Evolutionary conservation across 371 early-diverging fungal species (phyloP), one percentile per base, ranked within the genome.

Genomic region (Apophysomyces sp.): DNA sequence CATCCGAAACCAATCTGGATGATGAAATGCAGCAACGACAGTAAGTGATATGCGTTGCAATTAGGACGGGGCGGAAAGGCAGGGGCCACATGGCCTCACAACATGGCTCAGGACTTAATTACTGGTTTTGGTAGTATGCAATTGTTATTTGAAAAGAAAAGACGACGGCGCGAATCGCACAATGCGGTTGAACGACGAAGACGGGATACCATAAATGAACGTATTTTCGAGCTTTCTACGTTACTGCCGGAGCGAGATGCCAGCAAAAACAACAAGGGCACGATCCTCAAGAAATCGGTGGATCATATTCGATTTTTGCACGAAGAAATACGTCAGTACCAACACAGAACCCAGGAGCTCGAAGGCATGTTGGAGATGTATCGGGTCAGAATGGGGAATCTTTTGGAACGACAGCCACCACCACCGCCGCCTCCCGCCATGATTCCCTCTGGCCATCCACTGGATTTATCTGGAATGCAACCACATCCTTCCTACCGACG

Each of bases 191-290:
- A 97, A 71, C 83, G 97, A 57, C 88, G 97, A 52, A 85, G 97
- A 52, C 86, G 97, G 52, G 97, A 96, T 67, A 92, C 94, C 78
- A 97, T 97, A 74, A 97, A 97, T 68, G 97, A 96, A 69, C 92
- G 92, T 70, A 97, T 97, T 61, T 89, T 90, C 41, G 70, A 69
- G 57, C 24, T 73, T 40, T 67, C 70, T 1, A 72, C 65, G 66
- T 77, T 71, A 66, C 58, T 72, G 31, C 72, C 80, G 34, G 91
- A 87, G 57, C 66, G 71, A 41, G 70, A 73, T 52, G 67, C 78
- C 60, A 82, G 73, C 63, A 90, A 91, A 73, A 84, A 84, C 37
- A 89, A 92, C 74, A 92, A 92, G 74, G 93, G 92, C 7, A 76
- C 82, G 5, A 89, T 97, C 29, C 83, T 96, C 40, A 85, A 89